Evolutionary conservation across 2,329 filamentous ascomycete species (phyloP), one percentile per base, ranked within the genome.

Genomic region (Biscogniauxia marginata): DNA sequence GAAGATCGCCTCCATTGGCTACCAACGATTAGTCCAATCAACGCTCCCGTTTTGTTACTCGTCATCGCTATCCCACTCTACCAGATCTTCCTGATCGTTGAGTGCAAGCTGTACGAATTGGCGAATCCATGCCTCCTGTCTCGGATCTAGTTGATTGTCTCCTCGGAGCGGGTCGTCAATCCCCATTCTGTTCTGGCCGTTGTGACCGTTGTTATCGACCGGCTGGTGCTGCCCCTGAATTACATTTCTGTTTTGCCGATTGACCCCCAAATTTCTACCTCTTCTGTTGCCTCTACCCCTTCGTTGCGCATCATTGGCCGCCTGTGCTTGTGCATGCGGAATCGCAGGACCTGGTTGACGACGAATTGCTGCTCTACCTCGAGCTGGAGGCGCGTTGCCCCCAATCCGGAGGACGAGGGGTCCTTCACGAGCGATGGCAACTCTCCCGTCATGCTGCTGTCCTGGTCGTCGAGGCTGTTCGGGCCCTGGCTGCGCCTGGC

Each of bases 381-480:
- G 62, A 46, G 58, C 67, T 30, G 63, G 65, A 25, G 69, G 68
- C 46, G 69, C 69, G 46, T 66, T 70, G 19, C 76, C 74, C 43
- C 78, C 76, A 23, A 85, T 79, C 24, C 82, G 76, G 24, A 85
- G 76, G 11, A 85, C 81, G 9, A 84, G 75, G 4, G 82, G 82
- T 1, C 79, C 82, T 64, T 85, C 82, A 2, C 79, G 78, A 45
- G 79, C 82, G n/a, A 84, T 75, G 18, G 68, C 75, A 48, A 78
- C 74, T 51, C 70, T 63, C 20, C 61, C 63, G 30, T 64, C 62
- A 57, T 70, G 61, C 52, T 68, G 58, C 66, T 70, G 55, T 65
- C 62, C 46, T 63, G 56, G 58, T 44, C 23, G 66, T 44, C 63
- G 67, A 46, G 61, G 64, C 34, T 59, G 64, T 19, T 22, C 62